Conservation (phyloP, 805 yeast genomes). For the Saccharomycopsis synnaedendra region DNA sequence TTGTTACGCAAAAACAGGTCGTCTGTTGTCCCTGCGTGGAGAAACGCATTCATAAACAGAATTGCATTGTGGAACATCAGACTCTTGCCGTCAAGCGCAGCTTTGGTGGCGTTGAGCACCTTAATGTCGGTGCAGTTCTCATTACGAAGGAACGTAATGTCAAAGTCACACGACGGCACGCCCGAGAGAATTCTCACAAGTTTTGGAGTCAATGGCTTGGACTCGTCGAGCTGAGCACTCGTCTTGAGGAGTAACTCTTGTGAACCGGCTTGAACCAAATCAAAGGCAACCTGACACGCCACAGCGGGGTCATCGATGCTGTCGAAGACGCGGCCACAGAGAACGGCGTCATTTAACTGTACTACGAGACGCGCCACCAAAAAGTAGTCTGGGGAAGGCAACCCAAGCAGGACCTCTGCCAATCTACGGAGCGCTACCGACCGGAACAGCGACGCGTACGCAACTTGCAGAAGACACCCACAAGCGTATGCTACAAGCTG, state of each 20-base stretch:
- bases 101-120: conserved; percentile 72
- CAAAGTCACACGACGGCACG: conserved; percentile 86
- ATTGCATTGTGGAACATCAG: conserved; percentile 95
- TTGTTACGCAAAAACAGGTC: conserved; percentile 86
- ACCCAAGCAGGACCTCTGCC: conserved; percentile 45
- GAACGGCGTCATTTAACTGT: conserved; percentile 33
- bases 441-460: conserved; percentile 57
- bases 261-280: conserved; percentile 81
- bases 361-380: conserved; percentile 78
- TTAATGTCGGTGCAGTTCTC: conserved; percentile 81
- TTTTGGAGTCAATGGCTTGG: conserved; percentile 19
- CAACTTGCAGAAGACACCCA: conserved; percentile 52
- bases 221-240: conserved; percentile 18
- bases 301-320: conserved; percentile 24
- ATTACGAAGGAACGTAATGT: conserved; percentile 75
- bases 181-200: conserved; percentile 73
- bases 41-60: conserved; percentile 85
- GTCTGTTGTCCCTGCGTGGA: conserved; percentile 94
- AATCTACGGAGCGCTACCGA: conserved; percentile 49
- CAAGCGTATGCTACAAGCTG: conserved; percentile 62
- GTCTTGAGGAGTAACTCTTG: conserved; percentile 68
- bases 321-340: too few relatives aligned
- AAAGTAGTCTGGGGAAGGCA: conserved; percentile 67
- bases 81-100: conserved; percentile 76
- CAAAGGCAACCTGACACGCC: conserved; percentile 92